Evolutionary conservation across 768 basidiomycete genomes (phyloP), one percentile per base, ranked within the genome.

Genomic region (Lepiota brunneoincarnata): DNA sequence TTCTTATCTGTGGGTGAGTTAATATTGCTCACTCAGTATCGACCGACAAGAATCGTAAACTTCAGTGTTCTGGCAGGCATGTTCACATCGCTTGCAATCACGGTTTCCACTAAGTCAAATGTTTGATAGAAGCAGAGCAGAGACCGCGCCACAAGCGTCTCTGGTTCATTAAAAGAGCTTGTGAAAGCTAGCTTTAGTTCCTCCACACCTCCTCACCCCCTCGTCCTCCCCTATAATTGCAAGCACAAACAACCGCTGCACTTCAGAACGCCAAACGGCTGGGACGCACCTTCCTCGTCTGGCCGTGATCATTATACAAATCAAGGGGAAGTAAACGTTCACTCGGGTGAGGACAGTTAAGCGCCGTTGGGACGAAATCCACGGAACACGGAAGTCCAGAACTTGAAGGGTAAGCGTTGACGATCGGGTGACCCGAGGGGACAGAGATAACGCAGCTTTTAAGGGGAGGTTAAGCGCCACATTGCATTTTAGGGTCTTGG

Each of bases 321-420:
- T 20, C 39, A 26, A 21, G 23, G 12, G 23, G 17, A 40, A 17
- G 36, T n/a, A 50, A 50, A 26, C 38, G 24, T 5, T 40, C 49
- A 40, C 26, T 50, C 38, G 26, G 39, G n/a, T 40, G 17, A n/a
- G 21, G 42, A 7, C 17, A 18, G 20, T 23, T 36, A 35, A 41
- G 40, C 50, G 50, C 50, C 12, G 14, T 2, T 34, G 18, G 26
- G 26, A 51, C 50, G 41, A 51, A 43, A 51, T 51, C 50, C 50
- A 51, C 50, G 50, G 50, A 51, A 41, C 21, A 42, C 21, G n/a
- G 28, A 23, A n/a, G 37, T 49, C 34, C 24, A 39, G 49, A 40
- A 49, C 36, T 28, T 28, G n/a, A 17, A 31, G 6, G n/a, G 23
- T 40, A 17, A 35, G 14, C 34, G 36, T n/a, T 3, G 36, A 37